A percentile compares a stretch with the other conserved stretches of the same genome.
These are phyloP conservation scores for Erythrobasidium yunnanense DNA, from an alignment of 768 basidiomycete genomes.

Conservation along the genomic window DNA sequence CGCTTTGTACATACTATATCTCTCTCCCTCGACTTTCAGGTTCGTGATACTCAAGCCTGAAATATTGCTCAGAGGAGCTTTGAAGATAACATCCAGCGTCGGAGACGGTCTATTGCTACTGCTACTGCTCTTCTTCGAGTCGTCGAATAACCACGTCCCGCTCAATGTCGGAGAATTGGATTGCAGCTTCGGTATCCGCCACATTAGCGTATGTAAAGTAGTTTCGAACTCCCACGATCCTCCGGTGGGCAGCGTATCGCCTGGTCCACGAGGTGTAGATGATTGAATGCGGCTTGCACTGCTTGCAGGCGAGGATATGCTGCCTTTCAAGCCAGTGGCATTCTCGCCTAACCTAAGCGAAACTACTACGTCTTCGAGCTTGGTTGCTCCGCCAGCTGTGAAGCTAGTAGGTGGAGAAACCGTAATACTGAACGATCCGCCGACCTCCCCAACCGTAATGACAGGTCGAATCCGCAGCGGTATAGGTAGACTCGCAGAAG, in stretches of 20 bases:
- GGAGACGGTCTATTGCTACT: not conserved
- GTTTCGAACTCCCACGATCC: constrained; percentile 12
- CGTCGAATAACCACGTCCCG: constrained; percentile 11
- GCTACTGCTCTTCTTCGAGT: not conserved
- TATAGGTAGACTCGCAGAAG: not conserved
- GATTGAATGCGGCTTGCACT: not conserved
- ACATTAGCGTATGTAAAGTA: not conserved
- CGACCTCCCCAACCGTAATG: constrained; percentile 9
- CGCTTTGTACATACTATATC: constrained; percentile 8
- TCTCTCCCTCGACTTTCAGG: constrained; percentile 4
- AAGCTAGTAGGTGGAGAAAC: not conserved
- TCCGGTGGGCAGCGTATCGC: not conserved
- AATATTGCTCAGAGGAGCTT: constrained; percentile 2
- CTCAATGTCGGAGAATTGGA: not conserved
- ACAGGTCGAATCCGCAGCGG: constrained; percentile 10
- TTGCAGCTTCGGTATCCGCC: constrained; percentile 1
- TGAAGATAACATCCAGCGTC: not conserved
- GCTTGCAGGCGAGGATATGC: not conserved
- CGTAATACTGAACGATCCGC: constrained; percentile 19
- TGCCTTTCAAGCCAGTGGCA: not conserved
- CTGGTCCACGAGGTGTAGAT: not conserved
- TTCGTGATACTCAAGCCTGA: not conserved
- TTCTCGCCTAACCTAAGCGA: not conserved
- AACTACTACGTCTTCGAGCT: not conserved
- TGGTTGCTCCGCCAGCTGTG: not conserved